Evolutionary conservation across 2,329 filamentous ascomycete species (phyloP), one percentile per base, ranked within the genome.

Genomic region (Nigrospora sphaerica): DNA sequence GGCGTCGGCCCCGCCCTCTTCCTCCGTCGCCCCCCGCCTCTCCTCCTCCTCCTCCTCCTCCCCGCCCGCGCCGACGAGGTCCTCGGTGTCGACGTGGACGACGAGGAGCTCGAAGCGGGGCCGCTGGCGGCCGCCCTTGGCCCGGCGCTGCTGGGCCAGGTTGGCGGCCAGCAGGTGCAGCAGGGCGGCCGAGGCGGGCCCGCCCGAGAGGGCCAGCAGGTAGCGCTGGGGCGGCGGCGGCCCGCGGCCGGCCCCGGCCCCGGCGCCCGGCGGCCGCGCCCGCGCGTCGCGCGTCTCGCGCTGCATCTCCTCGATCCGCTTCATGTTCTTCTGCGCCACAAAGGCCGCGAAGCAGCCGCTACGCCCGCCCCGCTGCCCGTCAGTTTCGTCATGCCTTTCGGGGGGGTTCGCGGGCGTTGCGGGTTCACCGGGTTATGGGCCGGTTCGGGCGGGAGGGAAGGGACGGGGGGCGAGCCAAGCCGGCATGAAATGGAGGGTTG

Each of bases 161-260:
- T 89, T 86, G 49, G 76, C 70, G 62, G 88, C 78, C 45, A 97
- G 71, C 18, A 95, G 74, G 56, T 92, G 79, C 31, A 95, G 72
- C 38, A 98, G 72, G 13, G 82, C 79, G 13, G 86, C 75, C 0
- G 92, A 97, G 1, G 87, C 93, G 2, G 86, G 72, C 1, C 93
- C 92, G 57, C 89, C 84, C 0, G 91, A 95, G 2, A 96, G 70
- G 6, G 90, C 88, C 17, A 95, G 70, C 16, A 95, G 70, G 41
- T 95, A 78, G 32, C 62, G 59, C 61, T 68, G 55, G 67, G 78
- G 54, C 57, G 52, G 58, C 23, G 23, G 23, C 23, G 23, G 23
- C 23, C 23, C 23, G 23, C 23, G 23, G 23, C 23, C 23, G 6
- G 23, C 23, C 6, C 5, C 23, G 23, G 23, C 23, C 4, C 23